Base-by-base conservation (phyloP, 352 stramenopile species). In the Globisporangium cylindrosporum region DNA sequence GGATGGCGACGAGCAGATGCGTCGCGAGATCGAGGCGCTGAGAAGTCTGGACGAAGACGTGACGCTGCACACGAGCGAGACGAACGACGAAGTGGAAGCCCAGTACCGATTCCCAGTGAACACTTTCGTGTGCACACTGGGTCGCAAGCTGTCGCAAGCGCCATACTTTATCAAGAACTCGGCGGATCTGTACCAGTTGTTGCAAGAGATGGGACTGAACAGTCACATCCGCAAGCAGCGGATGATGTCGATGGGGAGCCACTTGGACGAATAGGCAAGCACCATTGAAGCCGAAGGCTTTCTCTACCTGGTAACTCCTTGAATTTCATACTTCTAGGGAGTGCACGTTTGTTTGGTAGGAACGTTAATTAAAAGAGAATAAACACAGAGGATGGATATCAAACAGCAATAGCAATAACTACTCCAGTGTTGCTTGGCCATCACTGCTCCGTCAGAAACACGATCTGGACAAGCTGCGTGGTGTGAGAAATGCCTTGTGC, bases 121-220 rank as follows among this genome's bases (percentile, higher is more conserved):
- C 49, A 93, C 88, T 3, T 95, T 95, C 61, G 86, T 93, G 48
- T 95, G 88, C 73, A 95, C 86, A 3, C 72, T 95, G 38, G 85
- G 88, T 5, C 78, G 86, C 46, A 95, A 95, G 63, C 73, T 93
- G 18, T 93, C 83, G 15, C 88, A 95, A 65, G 88, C 88, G 48
- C 86, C 88, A 7, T 95, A 95, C 70, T 95, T 80, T 69, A 92
- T 95, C 73, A 94, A 94, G 76, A 94, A 94, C 67, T 92, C 86
- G 18, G 86, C 84, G 2, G 86, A 94, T 80, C 73, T 94, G 64
- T 93, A 90, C 65, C 86, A 94, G 68, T 65, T 94, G 22, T 67
- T 94, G 59, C 86, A 94, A 66, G 86, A 94, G 46, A 94, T 94
- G 86, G 86, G 86, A 1, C 84, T 94, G 63, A 94, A 77, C 67